phyloP scores from a whole-genome alignment of 2,329 filamentous ascomycete genomes.

The Basipetospora chlamydospora region DNA sequence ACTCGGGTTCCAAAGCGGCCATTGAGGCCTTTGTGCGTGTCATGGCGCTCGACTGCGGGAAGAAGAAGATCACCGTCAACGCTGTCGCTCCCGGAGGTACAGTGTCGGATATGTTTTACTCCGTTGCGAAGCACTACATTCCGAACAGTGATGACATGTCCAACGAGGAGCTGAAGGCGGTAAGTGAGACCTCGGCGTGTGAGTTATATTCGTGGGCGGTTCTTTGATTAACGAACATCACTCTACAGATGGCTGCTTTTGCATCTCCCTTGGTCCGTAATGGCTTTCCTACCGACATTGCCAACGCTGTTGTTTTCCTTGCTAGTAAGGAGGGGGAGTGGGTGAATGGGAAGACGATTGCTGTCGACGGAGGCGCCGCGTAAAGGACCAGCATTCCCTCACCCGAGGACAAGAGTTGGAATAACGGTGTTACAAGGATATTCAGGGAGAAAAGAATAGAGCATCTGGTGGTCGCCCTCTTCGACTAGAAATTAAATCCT shows the following conservation, averaged over 20 bases:
- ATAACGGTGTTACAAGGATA: no score
- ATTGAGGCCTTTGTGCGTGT: constrained; percentile 58
- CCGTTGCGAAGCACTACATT: constrained; percentile 52
- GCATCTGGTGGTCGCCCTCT: no score
- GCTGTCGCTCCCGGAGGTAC: constrained; percentile 58
- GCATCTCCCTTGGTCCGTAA: constrained; percentile 53
- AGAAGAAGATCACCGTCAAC: constrained; percentile 54
- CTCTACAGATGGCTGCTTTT: constrained; percentile 41
- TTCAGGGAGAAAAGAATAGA: no score
- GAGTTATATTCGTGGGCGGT: constrained; percentile 42
- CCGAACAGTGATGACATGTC: constrained; percentile 38
- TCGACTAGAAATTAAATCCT: no score
- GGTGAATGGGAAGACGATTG: constrained; percentile 40
- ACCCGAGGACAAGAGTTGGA: no score
- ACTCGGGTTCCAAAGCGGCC: constrained; percentile 58
- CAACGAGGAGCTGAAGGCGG: constrained; percentile 36
- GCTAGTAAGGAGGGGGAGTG: constrained; percentile 45
- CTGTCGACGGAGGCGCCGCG: background rate
- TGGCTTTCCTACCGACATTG: constrained; percentile 50
- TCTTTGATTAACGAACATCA: constrained; percentile 39
- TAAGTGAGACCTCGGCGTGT: no score
- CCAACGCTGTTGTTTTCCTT: constrained; percentile 39
- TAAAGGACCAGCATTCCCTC: no score
- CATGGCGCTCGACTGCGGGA: constrained; percentile 57
- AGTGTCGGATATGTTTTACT: constrained; percentile 64